Conservation (phyloP, 2,329 filamentous ascomycete species). For the Fusarium sp. region DNA sequence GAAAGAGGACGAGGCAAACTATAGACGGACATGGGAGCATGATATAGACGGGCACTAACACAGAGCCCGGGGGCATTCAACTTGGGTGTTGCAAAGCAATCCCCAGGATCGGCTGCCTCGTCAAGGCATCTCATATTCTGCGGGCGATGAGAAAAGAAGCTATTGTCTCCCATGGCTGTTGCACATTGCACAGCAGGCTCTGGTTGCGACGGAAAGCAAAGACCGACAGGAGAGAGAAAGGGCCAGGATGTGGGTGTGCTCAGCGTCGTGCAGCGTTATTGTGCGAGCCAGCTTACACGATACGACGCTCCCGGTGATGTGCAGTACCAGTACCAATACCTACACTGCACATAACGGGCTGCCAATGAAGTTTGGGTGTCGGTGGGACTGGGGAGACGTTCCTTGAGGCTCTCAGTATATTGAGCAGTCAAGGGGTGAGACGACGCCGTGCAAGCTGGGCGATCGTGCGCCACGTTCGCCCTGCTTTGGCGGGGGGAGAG, state of each 20-base stretch:
- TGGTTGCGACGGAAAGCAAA: conserved; percentile 25
- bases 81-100: conserved; percentile 23
- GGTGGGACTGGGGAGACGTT: conserved; percentile 26
- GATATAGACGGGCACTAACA: conserved; percentile 36
- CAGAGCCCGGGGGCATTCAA: conserved; percentile 7
- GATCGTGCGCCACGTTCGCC: conserved; percentile 47
- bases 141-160: conserved; percentile 45
- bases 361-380: conserved; percentile 24
- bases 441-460: conserved; percentile 43
- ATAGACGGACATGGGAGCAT: conserved; percentile 38
- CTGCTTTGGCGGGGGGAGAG: conserved; percentile 40
- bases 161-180: conserved; percentile 35
- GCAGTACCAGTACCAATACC: conserved; percentile 13
- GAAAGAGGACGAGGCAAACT: conserved; percentile 37
- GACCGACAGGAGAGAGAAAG: conserved; percentile 24
- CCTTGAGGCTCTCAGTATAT: conserved; percentile 42
- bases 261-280: conserved; percentile 31
- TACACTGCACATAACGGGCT: conserved; percentile 11
- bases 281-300: conserved; percentile 31
- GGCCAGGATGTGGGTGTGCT: conserved; percentile 31
- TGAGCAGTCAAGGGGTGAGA: conserved; percentile 14
- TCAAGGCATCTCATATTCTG: conserved; percentile 42
- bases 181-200: conserved; percentile 43
- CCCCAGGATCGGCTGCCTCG: conserved; percentile 35
- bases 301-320: conserved; percentile 33